Conservation (phyloP, 116 monocot species). For the Posidonia oceanica region DNA sequence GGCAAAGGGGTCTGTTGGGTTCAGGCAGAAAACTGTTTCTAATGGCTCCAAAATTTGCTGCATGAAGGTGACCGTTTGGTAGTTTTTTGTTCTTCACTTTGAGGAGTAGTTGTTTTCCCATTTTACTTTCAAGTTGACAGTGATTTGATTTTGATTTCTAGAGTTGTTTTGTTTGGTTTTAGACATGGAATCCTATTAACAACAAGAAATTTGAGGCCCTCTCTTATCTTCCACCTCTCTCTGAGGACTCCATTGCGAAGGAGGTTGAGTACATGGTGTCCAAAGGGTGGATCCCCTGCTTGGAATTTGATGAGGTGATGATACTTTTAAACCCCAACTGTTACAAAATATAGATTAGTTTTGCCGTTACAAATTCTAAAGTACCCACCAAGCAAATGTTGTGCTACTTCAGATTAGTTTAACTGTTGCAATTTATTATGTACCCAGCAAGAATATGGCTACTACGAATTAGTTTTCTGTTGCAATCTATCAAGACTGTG, state of each 20-base stretch:
- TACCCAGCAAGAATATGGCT: too few relatives aligned
- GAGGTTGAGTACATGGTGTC: conserved; percentile 66
- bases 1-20: conserved; percentile 6
- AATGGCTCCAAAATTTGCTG: conserved; percentile 46
- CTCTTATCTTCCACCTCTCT: conserved; percentile 71
- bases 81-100: background rate
- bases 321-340: background rate
- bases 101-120: too few relatives aligned
- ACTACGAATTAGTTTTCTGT: too few relatives aligned
- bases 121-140: too few relatives aligned
- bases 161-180: conserved; percentile 1
- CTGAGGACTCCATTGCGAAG: conserved; percentile 58
- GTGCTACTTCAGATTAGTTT: too few relatives aligned
- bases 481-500: too few relatives aligned
- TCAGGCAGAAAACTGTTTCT: conserved; percentile 20
- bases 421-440: too few relatives aligned
- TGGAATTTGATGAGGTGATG: conserved; percentile 74
- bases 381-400: too few relatives aligned
- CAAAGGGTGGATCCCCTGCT: conserved; percentile 64
- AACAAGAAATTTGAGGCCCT: conserved; percentile 79
- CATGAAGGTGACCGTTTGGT: conserved; percentile 42
- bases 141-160: background rate
- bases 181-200: conserved; percentile 74
- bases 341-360: background rate
- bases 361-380: background rate